Conservation (phyloP, 1,284 basidiomycete genomes). For the Cutaneotrichosporon cyanovorans region DNA sequence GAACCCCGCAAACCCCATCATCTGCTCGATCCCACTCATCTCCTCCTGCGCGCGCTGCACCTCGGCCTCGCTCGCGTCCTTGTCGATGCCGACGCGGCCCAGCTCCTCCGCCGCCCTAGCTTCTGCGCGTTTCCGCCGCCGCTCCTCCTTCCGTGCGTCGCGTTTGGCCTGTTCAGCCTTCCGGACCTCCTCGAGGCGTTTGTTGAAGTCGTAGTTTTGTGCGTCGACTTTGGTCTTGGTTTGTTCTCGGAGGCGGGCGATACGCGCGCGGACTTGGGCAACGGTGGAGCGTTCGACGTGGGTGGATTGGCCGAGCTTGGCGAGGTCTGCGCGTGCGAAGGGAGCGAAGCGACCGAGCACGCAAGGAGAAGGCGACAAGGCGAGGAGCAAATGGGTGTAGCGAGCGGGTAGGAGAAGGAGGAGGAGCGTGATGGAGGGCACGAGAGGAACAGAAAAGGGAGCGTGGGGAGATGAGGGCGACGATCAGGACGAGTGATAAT, state of each 20-base stretch:
- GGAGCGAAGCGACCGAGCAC: neutral
- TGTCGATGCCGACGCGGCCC: constrained; percentile 15
- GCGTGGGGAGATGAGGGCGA: too few relatives aligned
- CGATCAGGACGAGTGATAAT: too few relatives aligned
- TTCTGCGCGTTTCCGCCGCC: constrained; percentile 39
- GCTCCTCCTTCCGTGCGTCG: constrained; percentile 58
- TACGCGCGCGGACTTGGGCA: constrained; percentile 81
- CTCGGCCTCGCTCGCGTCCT: constrained; percentile 11
- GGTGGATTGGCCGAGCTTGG: constrained; percentile 83
- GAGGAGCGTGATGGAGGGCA: neutral
- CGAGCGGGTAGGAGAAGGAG: too few relatives aligned
- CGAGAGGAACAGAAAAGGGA: neutral
- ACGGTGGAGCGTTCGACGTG: constrained; percentile 82
- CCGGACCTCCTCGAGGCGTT: constrained; percentile 74
- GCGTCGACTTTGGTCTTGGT: constrained; percentile 70
- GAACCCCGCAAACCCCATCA: constrained; percentile 93
- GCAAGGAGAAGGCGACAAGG: constrained; percentile 10
- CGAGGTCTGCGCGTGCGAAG: constrained; percentile 57
- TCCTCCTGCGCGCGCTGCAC: constrained; percentile 20
- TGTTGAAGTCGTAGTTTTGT: constrained; percentile 87
- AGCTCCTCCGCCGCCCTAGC: constrained; percentile 26
- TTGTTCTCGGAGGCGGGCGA: constrained; percentile 77
- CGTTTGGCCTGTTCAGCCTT: constrained; percentile 48
- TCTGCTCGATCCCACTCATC: constrained; percentile 58
- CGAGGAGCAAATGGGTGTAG: neutral